These are phyloP conservation scores for Colletotrichum echinochloae DNA, from an alignment of 2,329 filamentous ascomycete species.

Conservation along the genomic window DNA sequence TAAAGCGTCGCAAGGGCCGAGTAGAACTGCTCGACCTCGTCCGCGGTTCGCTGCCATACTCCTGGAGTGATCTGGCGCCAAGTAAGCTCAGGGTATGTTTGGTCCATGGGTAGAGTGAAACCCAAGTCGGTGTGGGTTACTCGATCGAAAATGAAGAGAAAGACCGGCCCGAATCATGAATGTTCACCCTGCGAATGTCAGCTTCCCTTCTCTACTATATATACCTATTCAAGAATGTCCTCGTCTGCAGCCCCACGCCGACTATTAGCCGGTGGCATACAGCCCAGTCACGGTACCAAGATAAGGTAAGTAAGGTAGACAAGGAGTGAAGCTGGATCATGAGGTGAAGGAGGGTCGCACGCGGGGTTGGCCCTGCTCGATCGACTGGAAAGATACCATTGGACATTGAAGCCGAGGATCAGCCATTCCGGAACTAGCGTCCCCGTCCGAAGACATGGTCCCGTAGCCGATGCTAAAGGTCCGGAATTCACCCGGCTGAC, in stretches of 20 bases:
- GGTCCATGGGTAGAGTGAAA: background rate
- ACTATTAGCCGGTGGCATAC: background rate
- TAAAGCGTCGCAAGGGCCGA: constrained; percentile 50
- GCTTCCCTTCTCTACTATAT: background rate
- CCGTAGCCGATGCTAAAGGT: background rate
- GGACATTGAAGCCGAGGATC: background rate
- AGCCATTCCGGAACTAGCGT: background rate
- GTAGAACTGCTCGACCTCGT: constrained; percentile 58
- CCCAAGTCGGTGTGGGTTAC: no score
- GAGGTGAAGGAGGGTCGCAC: background rate
- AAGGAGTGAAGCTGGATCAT: background rate
- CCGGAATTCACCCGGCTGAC: background rate
- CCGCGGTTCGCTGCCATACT: constrained; percentile 51
- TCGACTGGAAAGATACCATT: background rate
- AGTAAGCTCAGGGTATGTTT: constrained; percentile 18
- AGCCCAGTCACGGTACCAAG: background rate
- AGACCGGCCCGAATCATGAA: no score
- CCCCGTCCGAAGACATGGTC: background rate
- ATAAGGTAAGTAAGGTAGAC: no score
- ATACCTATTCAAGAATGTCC: background rate
- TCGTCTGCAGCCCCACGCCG: background rate
- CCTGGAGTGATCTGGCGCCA: constrained; percentile 47
- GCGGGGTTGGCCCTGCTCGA: background rate
- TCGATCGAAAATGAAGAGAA: background rate
- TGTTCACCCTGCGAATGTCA: no score